Base-by-base conservation (phyloP, 2,329 filamentous ascomycete species). In the Colletotrichum echinochloae region DNA sequence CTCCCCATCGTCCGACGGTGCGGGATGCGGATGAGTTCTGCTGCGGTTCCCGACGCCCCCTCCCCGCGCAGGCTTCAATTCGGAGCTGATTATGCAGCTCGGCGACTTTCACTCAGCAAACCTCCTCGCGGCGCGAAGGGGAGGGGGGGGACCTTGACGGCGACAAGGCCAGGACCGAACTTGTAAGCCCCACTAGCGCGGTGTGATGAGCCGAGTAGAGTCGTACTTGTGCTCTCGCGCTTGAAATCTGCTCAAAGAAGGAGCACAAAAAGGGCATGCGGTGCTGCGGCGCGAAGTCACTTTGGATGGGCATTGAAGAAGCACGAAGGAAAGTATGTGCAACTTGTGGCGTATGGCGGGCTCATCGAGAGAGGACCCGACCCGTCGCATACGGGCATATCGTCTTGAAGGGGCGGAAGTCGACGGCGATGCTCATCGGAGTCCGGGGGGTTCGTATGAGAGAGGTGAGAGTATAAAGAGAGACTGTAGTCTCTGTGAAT, bases 261-360 rank as follows among this genome's bases (percentile, higher is more conserved):
- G 7, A 35, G 9, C 55, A 49, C 48, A 39, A 26, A 55, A 41
- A 14, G 11, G n/a, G 16, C 63, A 66, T 61, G 66, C 49, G 35
- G n/a, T 54, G 23, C 30, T 41, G 35, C 63, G 18, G 35, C n/a
- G n/a, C 30, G 39, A 5, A 23, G 48, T 11, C 44, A 35, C 52
- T n/a, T 63, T 41, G 41, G 55, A 12, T n/a, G 28, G 35, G 5
- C n/a, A 41, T 60, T 60, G 52, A 44, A 41, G 52, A 30, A 33
- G 23, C n/a, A 49, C n/a, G 26, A 46, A 35, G 35, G 56, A 30
- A 37, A 59, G 65, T 44, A 66, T 56, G 66, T 66, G 41, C 39
- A 28, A 70, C 63, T 41, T n/a, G 8, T 44, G 62, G 49, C 56
- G 62, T 30, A 28, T 44, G 28, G 23, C 30, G 62, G 28, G 20